Percentiles rank a stretch among this genome's conserved stretches.
phyloP scores from a whole-genome alignment of 192 early-diverging fungal genomes.

The Radiomyces spectabilis region DNA sequence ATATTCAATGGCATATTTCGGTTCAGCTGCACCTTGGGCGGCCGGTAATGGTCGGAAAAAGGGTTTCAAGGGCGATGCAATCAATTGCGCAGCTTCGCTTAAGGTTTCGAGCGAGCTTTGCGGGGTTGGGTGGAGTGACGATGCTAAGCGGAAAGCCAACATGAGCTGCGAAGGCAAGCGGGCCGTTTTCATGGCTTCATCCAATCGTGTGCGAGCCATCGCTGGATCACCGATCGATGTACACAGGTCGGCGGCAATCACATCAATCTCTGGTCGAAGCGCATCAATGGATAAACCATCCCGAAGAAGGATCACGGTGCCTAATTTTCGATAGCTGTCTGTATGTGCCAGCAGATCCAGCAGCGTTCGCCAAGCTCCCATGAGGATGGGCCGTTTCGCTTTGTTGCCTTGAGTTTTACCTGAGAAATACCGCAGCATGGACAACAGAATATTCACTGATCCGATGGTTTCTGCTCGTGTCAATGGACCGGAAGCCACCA shows the following conservation, averaged over 20 bases:
- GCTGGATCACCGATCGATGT: neutral
- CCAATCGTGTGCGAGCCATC: too few relatives aligned
- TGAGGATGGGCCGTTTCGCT: neutral
- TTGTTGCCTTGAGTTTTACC: neutral
- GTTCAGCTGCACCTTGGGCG: neutral
- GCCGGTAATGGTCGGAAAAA: too few relatives aligned
- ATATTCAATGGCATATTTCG: neutral
- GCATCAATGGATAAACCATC: neutral
- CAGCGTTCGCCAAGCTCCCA: constrained; percentile 9
- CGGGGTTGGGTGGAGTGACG: neutral
- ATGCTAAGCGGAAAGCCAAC: neutral
- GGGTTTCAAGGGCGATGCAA: neutral
- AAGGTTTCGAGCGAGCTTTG: neutral
- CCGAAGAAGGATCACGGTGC: neutral
- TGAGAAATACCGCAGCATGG: constrained; percentile 6
- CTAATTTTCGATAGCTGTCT: constrained; percentile 1
- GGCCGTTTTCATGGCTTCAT: too few relatives aligned
- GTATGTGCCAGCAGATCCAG: neutral
- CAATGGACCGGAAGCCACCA: neutral
- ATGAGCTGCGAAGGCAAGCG: too few relatives aligned
- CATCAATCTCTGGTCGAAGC: constrained; percentile 2
- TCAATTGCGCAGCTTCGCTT: neutral
- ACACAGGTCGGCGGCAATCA: neutral
- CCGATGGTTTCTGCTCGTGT: neutral
- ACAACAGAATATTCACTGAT: constrained; percentile 5